phyloP scores from a whole-genome alignment of 805 yeast species.

The Starmerella riodocensis region DNA sequence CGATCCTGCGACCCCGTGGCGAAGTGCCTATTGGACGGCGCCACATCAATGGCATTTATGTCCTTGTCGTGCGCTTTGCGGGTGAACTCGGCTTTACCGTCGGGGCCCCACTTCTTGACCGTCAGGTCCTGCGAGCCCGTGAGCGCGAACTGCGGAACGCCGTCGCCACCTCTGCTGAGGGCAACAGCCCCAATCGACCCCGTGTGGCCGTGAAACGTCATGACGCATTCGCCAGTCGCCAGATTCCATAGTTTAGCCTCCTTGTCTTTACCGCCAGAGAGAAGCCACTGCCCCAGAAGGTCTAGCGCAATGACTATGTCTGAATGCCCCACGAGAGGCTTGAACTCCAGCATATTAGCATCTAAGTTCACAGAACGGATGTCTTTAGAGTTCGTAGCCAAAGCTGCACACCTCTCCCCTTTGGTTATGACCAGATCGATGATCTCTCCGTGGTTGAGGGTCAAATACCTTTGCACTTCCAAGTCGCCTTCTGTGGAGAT shows the following conservation, averaged over 20 bases:
- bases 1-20: slow-evolving; percentile 95
- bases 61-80: slow-evolving; percentile 95
- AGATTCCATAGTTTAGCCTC: slow-evolving; percentile 74
- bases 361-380: slow-evolving; percentile 49
- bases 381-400: slow-evolving; percentile 90
- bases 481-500: slow-evolving; percentile 15
- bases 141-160: slow-evolving; percentile 52
- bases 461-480: slow-evolving; percentile 30
- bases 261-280: slow-evolving; percentile 81
- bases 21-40: slow-evolving; percentile 79
- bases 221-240: slow-evolving; percentile 34
- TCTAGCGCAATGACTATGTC: slow-evolving; percentile 77
- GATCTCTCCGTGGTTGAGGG: slow-evolving; percentile 92
- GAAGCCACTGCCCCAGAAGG: slow-evolving; percentile 75
- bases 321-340: slow-evolving; percentile 64
- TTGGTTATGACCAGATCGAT: slow-evolving; percentile 67
- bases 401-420: slow-evolving; percentile 44
- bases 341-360: slow-evolving; percentile 27
- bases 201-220: slow-evolving; percentile 73
- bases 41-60: slow-evolving; percentile 73
- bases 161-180: slow-evolving; percentile 38
- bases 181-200: slow-evolving; percentile 75
- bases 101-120: slow-evolving; percentile 67
- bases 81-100: slow-evolving; percentile 56
- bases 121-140: slow-evolving; percentile 80